Evolutionary conservation across 1,139 yeast genomes (phyloP).

Genomic region (Blastobotrys petasosporus): DNA sequence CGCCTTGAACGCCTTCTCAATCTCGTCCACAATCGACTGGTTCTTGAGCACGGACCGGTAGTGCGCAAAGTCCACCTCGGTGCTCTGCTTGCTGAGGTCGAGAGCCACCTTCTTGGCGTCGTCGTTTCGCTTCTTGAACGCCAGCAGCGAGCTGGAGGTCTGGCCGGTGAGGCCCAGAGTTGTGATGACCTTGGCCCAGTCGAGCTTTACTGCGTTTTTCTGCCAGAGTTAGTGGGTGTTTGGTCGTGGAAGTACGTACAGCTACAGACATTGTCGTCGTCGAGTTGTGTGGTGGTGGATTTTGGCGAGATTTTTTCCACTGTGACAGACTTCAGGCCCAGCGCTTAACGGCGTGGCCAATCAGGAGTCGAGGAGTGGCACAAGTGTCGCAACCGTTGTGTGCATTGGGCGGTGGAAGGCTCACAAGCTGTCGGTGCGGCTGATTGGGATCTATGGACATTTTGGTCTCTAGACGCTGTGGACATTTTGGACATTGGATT

Average conservation of each 20-base stretch:
- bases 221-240: background rate
- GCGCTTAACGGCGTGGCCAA: no score
- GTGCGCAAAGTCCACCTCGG: slow-evolving; percentile 72
- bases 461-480: no score
- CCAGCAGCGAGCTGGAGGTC: slow-evolving; percentile 79
- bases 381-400: no score
- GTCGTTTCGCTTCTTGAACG: slow-evolving; percentile 97
- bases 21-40: slow-evolving; percentile 69
- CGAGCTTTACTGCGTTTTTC: slow-evolving; percentile 73
- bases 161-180: slow-evolving; percentile 88
- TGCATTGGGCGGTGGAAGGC: no score
- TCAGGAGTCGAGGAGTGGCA: no score
- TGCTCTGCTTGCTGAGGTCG: slow-evolving; percentile 64
- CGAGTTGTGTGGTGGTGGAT: slow-evolving; percentile 10
- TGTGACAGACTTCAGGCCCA: background rate
- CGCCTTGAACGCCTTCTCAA: slow-evolving; percentile 65
- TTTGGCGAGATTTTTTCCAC: background rate
- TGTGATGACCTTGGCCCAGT: slow-evolving; percentile 89
- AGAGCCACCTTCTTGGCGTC: slow-evolving; percentile 84
- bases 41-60: slow-evolving; percentile 81
- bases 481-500: no score
- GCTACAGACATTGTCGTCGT: slow-evolving; percentile 33
- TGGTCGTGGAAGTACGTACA: slow-evolving; percentile 4
- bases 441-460: no score
- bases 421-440: no score